Conservation (phyloP, 768 basidiomycete species). For the Macrocybe gigantea region DNA sequence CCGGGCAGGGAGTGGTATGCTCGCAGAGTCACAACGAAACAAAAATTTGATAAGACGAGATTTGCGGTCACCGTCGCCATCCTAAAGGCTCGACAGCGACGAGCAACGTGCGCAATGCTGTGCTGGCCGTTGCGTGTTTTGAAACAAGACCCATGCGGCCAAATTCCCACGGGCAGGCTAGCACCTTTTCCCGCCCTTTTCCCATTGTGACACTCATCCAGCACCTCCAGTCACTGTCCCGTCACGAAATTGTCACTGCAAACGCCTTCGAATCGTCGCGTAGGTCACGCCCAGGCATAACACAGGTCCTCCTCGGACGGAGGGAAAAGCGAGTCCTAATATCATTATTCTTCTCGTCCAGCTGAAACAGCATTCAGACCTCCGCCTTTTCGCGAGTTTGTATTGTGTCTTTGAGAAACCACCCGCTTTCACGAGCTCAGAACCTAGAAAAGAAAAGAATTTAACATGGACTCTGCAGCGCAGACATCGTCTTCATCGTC, state of each 20-base stretch:
- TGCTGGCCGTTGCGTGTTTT: too few species aligned
- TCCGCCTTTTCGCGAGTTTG: too few species aligned
- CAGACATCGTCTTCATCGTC: slow-evolving; percentile 16
- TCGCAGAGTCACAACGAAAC: too few species aligned
- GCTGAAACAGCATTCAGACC: neutral
- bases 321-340: neutral
- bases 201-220: slow-evolving; percentile 29
- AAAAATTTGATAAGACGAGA: too few species aligned
- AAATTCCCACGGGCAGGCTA: slow-evolving; percentile 10
- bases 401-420: too few species aligned
- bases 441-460: slow-evolving; percentile 1
- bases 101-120: too few species aligned
- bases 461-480: slow-evolving; percentile 16
- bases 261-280: slow-evolving; percentile 28
- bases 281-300: slow-evolving; percentile 40
- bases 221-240: slow-evolving; percentile 37
- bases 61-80: too few species aligned
- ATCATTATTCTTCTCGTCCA: slow-evolving; percentile 12
- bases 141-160: neutral
- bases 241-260: slow-evolving; percentile 45
- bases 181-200: slow-evolving; percentile 3
- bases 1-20: too few species aligned
- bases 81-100: too few species aligned
- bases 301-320: neutral
- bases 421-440: too few species aligned